Conservation (phyloP, 2,329 filamentous ascomycete genomes). For the Ilyonectria robusta region DNA sequence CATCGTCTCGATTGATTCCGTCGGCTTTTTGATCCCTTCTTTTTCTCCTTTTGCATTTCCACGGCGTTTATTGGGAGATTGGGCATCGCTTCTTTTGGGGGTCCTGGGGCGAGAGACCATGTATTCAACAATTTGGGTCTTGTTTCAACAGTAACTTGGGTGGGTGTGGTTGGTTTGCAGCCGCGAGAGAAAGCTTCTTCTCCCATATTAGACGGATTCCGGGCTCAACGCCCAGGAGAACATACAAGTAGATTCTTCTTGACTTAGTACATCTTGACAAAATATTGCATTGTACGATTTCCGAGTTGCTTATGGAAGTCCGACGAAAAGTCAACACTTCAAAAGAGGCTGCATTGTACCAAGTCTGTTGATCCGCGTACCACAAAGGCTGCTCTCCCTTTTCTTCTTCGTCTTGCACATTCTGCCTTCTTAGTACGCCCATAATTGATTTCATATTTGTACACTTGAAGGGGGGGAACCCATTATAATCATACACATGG, state of each 20-base stretch:
- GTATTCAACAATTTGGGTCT: constrained; percentile 51
- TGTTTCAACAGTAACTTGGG: constrained; percentile 32
- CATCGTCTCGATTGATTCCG: neutral
- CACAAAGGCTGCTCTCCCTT: constrained; percentile 6
- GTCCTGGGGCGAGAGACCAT: constrained; percentile 44
- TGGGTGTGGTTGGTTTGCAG: constrained; percentile 19
- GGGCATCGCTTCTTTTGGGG: constrained; percentile 18
- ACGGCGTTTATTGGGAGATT: constrained; percentile 22
- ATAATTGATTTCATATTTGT: constrained; percentile 24
- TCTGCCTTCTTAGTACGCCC: constrained; percentile 24
- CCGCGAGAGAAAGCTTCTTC: constrained; percentile 7
- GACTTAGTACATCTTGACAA: neutral
- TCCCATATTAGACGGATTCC: constrained; percentile 43
- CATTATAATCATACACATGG: constrained; percentile 32
- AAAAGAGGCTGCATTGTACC: constrained; percentile 12
- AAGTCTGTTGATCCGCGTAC: constrained; percentile 12
- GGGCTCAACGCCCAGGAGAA: constrained; percentile 52
- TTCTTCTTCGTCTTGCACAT: constrained; percentile 17
- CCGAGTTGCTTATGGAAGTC: neutral
- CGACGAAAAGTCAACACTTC: neutral
- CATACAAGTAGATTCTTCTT: constrained; percentile 23
- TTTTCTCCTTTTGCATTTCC: constrained; percentile 14
- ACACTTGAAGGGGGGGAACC: constrained; percentile 32
- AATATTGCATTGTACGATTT: neutral
- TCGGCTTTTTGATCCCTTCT: neutral